Base-by-base conservation (phyloP, 1,284 basidiomycete species). In the Moesziomyces aphidis region DNA sequence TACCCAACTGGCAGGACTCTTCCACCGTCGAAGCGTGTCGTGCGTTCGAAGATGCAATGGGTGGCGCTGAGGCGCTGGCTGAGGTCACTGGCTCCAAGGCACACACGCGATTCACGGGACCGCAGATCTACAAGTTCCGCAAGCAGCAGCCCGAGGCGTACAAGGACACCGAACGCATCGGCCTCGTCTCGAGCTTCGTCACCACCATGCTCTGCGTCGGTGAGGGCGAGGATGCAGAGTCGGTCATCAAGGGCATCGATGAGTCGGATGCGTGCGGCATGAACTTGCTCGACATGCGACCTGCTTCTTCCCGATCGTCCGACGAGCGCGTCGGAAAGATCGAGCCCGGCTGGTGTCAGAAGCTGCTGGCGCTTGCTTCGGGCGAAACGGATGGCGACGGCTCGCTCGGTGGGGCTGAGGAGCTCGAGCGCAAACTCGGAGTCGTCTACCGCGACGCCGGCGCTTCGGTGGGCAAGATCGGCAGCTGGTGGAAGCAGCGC, bases 1-100 rank as follows among this genome's bases (percentile, higher is more conserved):
- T 92, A 1, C 93, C 93, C 17, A 95, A 95, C 81, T 95, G 94
- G 94, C 93, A 95, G 85, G 94, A 95, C 85, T 93, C 92, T 0
- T 93, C 92, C 0, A 95, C 93, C 0, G 90, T 89, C 0, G 84
- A 86, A 36, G 92, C 94, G 76, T 95, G 93, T 79, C 86, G 86
- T 51, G 88, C 88, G 54, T 86, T 95, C 44, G 92, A 76, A 47
- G 19, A 24, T 5, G 55, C 50, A 4, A 87, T 87, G 36, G 93
- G 93, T 45, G 92, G 93, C 6, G 85, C 91, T 0, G 90, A 91
- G 62, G 88, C 85, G 6, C 86, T 95, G 11, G 91, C 93, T 0
- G 88, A 91, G 79, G 85, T 92, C 8, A 93, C 92, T 2, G 94
- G 94, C 5, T 93, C 92, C 78, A 88, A 91, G 52, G 93, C 93